Base-by-base conservation (phyloP, 2,329 filamentous ascomycete species). In the Emmonsiellopsis sp. region DNA sequence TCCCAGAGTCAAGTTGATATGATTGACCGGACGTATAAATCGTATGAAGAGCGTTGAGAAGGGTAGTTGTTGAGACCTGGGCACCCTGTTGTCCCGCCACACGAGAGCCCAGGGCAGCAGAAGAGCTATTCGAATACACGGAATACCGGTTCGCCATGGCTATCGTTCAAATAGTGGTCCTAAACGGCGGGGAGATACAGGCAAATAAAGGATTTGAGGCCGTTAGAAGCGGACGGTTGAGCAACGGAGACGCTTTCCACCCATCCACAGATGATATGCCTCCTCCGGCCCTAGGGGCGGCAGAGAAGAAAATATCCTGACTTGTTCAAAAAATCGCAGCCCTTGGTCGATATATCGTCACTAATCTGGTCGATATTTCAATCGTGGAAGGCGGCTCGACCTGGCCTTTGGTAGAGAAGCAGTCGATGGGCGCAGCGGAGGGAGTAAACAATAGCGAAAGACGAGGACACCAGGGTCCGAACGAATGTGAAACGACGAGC, bases 11-110 rank as follows among this genome's bases (percentile, higher is more conserved):
- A 45, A 98, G 81, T 57, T 80, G 79, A 68, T 95, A 93, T n/a
- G 92, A 83, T 64, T 89, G 83, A 33, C 84, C 84, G 2, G 87
- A 83, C 47, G 88, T 80, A 70, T 95, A 97, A 65, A 87, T 86
- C 62, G 88, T 90, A 73, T 98, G 93, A 45, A 96, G 80, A 53
- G 88, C 83, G 72, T 97, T 97, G 53, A 98, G 81, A 46, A 97
- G 80, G 0, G 90, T 95, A 1, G 91, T 95, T 2, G 92, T 95
- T 6, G 92, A 95, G 52, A 96, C 85, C 67, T 95, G 90, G 45
- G 85, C 75, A 8, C 87, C 79, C 63, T 88, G 82, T 63, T 85
- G 83, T 52, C 82, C 82, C 36, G 79, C 76, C 21, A 77, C 71
- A 54, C 76, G 76, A 46, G 75, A 70, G 61, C 81, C 77, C 58